Evolutionary conservation across 1,139 yeast species (phyloP), one percentile per base, ranked within the genome.

Genomic region (Pichia sp.): DNA sequence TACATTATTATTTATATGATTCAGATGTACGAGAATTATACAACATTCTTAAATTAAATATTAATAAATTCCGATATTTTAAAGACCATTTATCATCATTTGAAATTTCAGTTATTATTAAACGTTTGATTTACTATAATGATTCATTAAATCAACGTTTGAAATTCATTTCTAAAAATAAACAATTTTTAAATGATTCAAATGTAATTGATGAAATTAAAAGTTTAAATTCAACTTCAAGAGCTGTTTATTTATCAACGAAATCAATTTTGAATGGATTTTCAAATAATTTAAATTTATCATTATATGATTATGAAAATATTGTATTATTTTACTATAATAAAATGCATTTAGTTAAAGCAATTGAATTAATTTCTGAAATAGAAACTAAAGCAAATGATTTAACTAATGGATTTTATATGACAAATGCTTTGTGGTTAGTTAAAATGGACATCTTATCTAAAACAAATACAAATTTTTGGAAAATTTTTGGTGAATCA

Each of bases 381-480:
- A 31, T 57, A 6, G 66, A 62, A 41, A 39, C 48, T 3, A 49
- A 48, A 4, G 42, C 48, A 6, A 10, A 35, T 9, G 25, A 31
- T 11, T 27, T 26, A 7, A 28, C 40, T 8, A 29, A 9, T 10
- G 28, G 36, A 3, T 44, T 56, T n/a, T 33, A 46, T 26, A 36
- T 62, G 40, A 56, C 63, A 3, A 62, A 58, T 37, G 40, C 44
- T 2, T 40, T 65, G 5, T 60, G 66, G 63, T 47, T 53, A 6
- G 42, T 47, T n/a, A 61, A 62, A 42, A 44, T 65, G 37, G 53
- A 53, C 35, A 44, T 63, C 3, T 49, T 61, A 25, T 40, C 62
- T 5, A 52, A 54, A 28, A 60, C 62, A 1, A 50, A 49, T 32
- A 57, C 56, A 2, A 46, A 52, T 30, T 49, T 53, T 7, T 64